phyloP scores from a whole-genome alignment of 2,329 filamentous ascomycete species.

The Fusarium sp. region DNA sequence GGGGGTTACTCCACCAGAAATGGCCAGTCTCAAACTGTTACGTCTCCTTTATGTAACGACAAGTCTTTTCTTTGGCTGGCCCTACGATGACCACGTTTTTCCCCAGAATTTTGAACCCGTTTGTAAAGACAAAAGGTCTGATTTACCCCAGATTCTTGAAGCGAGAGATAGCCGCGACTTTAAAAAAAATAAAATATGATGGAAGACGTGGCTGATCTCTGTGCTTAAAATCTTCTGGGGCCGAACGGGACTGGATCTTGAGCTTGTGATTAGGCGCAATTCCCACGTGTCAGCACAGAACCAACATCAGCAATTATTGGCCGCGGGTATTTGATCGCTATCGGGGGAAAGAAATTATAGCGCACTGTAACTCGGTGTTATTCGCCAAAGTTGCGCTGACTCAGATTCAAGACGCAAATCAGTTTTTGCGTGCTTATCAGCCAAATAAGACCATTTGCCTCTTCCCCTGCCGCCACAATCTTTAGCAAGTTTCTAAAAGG shows the following conservation, averaged over 20 bases:
- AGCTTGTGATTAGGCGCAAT: conserved; percentile 34
- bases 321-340: not conserved
- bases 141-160: conserved; percentile 33
- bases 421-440: not conserved
- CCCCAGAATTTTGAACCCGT: conserved; percentile 35
- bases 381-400: conserved; percentile 3
- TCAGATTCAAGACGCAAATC: not conserved
- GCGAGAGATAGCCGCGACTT: conserved; percentile 3
- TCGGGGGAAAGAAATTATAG: conserved; percentile 1
- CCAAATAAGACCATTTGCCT: conserved; percentile 6
- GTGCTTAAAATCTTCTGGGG: no score
- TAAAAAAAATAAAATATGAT: not conserved
- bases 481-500: conserved; percentile 21
- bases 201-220: not conserved
- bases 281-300: conserved; percentile 30
- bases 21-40: conserved; percentile 33
- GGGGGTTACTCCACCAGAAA: not conserved
- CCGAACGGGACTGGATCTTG: conserved; percentile 36
- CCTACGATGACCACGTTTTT: conserved; percentile 27
- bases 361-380: not conserved
- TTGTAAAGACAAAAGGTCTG: conserved; percentile 1
- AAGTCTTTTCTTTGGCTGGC: conserved; percentile 39
- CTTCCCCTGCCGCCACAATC: conserved; percentile 26
- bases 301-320: not conserved
- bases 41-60: conserved; percentile 45